Base-by-base conservation (phyloP, 1,284 basidiomycete species). In the Volvariella volvacea region DNA sequence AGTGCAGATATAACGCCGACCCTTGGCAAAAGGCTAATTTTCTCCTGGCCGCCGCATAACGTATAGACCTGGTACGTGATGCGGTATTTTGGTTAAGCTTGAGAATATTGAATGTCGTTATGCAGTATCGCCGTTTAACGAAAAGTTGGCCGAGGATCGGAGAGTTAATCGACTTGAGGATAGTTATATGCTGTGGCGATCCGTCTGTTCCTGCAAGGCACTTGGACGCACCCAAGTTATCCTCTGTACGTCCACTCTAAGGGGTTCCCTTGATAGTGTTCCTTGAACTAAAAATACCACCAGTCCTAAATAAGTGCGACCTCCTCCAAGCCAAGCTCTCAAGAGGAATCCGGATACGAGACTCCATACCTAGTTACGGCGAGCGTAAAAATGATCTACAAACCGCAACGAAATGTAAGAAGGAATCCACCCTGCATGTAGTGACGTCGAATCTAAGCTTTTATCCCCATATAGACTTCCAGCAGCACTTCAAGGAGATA, bases 121-220 rank as follows among this genome's bases (percentile, higher is more conserved):
- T 39, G 62, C 70, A 50, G 78, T 88, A 50, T 83, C 78, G 14
- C 80, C 80, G 48, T 87, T 88, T 53, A 78, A 88, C 56, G 83
- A 87, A 59, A 73, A 73, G 28, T 67, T 88, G 0, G 74, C 73
- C 10, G 84, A 88, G 61, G 84, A 87, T 54, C 68, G 66, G 4
- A 65, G 64, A 3, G 73, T 87, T 31, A 87, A 87, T 58, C 74
- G 84, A 15, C 62, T 88, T 19, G 80, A 85, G 57, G 84, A 88
- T 55, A 82, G 81, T 45, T 79, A 79, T 55, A 68, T 82, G 14
- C 71, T 88, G 14, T 88, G 85, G 85, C 73, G 74, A 43, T 73
- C 76, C 17, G 76, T 88, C 41, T 79, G 79, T 48, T 66, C 73
- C 15, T 80, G 79, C 53, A 78, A 78, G 52, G 61, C 86, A 25